Conservation (phyloP, 2,329 filamentous ascomycete genomes). For the Colletotrichum sp. region DNA sequence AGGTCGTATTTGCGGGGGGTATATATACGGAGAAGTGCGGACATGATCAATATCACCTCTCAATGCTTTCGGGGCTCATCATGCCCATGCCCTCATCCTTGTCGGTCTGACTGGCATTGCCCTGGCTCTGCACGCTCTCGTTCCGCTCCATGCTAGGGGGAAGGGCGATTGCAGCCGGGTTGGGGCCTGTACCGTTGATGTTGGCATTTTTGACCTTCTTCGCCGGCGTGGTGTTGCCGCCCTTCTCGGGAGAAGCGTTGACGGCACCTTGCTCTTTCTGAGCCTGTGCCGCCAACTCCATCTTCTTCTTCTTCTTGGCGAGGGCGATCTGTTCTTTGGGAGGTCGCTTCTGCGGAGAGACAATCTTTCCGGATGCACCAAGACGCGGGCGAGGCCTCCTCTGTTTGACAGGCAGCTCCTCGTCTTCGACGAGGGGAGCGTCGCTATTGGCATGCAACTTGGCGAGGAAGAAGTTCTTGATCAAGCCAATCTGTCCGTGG, state of each 20-base stretch:
- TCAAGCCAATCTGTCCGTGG: conserved; percentile 80
- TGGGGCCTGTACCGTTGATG: conserved; percentile 41
- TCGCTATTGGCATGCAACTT: conserved; percentile 84
- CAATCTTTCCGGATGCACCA: conserved; percentile 82
- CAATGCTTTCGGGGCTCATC: conserved; percentile 85
- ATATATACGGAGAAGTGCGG: conserved; percentile 2
- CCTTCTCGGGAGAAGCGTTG: conserved; percentile 39
- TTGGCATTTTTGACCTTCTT: conserved; percentile 58
- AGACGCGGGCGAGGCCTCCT: conserved; percentile 72
- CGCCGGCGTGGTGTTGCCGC: conserved; percentile 43
- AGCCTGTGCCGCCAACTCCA: conserved; percentile 60
- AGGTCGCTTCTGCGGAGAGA: conserved; percentile 81
- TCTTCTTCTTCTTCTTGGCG: conserved; percentile 88
- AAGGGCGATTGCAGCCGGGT: conserved; percentile 43
- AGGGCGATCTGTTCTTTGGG: conserved; percentile 82
- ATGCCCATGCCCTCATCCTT: conserved; percentile 75
- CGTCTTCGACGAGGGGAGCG: conserved; percentile 82
- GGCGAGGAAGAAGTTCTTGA: conserved; percentile 89
- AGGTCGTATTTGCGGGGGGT: background rate
- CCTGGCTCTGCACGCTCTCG: conserved; percentile 63
- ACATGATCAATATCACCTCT: conserved; percentile 27
- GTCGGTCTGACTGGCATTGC: conserved; percentile 68
- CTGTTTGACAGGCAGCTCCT: conserved; percentile 93
- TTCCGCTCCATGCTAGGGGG: conserved; percentile 61
- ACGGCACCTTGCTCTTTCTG: conserved; percentile 48